These are phyloP conservation scores for Insectozyma bohioensis DNA, from an alignment of 1,139 yeast genomes.

Conservation along the genomic window DNA sequence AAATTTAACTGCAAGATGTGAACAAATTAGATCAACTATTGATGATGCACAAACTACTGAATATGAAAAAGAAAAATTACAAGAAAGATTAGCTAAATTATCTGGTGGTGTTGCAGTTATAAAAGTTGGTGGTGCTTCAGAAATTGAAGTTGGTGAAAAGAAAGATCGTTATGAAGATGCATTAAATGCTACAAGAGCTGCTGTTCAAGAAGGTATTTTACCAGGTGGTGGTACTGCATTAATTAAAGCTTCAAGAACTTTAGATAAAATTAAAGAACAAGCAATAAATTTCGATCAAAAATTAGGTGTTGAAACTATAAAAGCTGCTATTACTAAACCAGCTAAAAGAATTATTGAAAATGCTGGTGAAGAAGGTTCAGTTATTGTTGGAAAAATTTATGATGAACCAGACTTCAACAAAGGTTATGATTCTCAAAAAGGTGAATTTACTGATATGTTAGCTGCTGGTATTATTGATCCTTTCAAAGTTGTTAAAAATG, in stretches of 20 bases:
- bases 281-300: constrained; percentile 96
- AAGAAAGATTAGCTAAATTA: constrained; percentile 96
- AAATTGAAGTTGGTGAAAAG: constrained; percentile 99
- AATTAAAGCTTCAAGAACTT: constrained; percentile 85
- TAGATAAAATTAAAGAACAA: constrained; percentile 63
- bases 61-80: constrained; percentile 96
- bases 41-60: constrained; percentile 76
- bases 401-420: constrained; percentile 83
- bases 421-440: constrained; percentile 94
- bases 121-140: constrained; percentile 97
- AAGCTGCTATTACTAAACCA: constrained; percentile 94
- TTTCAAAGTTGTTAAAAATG: constrained; percentile 97
- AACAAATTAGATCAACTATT: constrained; percentile 88
- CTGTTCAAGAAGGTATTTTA: constrained; percentile 98
- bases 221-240: constrained; percentile 99
- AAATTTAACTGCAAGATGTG: constrained; percentile 86
- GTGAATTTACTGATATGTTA: constrained; percentile 94
- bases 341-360: constrained; percentile 96
- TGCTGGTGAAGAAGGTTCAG: constrained; percentile 99
- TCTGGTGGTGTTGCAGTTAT: constrained; percentile 99
- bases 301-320: constrained; percentile 94
- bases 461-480: constrained; percentile 99
- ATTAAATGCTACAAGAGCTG: constrained; percentile 98
- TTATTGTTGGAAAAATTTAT: constrained; percentile 92
- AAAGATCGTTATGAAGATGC: constrained; percentile 99